Evolutionary conservation across 2,329 filamentous ascomycete species (phyloP).

Genomic region (Verticillium nonalfalfae): DNA sequence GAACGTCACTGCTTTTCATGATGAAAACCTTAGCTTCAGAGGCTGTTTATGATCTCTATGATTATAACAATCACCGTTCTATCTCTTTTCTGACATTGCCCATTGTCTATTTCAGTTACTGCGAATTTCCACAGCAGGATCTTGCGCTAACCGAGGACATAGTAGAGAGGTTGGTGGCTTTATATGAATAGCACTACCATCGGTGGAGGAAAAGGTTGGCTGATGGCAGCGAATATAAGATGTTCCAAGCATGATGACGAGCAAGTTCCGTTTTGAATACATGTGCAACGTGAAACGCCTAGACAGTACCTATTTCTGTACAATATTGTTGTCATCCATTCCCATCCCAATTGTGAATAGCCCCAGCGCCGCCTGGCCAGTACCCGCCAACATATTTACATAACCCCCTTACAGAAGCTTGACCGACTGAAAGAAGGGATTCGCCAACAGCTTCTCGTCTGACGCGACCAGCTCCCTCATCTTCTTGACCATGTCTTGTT

Average conservation of each 20-base stretch:
- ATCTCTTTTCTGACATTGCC: constrained; percentile 14
- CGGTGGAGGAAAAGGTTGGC: background rate
- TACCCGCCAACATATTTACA: background rate
- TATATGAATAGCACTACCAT: background rate
- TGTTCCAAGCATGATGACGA: too few relatives aligned
- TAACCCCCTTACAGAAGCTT: constrained; percentile 39
- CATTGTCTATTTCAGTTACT: background rate
- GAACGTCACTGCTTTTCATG: constrained; percentile 18
- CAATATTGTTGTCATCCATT: background rate
- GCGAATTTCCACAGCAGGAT: background rate
- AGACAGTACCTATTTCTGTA: constrained; percentile 1
- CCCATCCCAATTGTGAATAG: background rate
- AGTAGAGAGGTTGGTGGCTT: background rate
- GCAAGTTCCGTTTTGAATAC: background rate
- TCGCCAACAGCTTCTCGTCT: constrained; percentile 58
- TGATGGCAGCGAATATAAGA: background rate
- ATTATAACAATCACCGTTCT: constrained; percentile 29
- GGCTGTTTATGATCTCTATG: constrained; percentile 40
- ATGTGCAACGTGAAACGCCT: constrained; percentile 1
- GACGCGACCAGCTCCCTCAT: constrained; percentile 74
- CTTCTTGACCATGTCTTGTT: constrained; percentile 69
- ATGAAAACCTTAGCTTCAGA: constrained; percentile 33
- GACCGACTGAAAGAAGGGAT: constrained; percentile 65
- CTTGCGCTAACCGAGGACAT: background rate
- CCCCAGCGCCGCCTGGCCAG: constrained; percentile 4